Conservation (phyloP, 164 flowering plant genomes). For the Brasenia schreberi region DNA sequence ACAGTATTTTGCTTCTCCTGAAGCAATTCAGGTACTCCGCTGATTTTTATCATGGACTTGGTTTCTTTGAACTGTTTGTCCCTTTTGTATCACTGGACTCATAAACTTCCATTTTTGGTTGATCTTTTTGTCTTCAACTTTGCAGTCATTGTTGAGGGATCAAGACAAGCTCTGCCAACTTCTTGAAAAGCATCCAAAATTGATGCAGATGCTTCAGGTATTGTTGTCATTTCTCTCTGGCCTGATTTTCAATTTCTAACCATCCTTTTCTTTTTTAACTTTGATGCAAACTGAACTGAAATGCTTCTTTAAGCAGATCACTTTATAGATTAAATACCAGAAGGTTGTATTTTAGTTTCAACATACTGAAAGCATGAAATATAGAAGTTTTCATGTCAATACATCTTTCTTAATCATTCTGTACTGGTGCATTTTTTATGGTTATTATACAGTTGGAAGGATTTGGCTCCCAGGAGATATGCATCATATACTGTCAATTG, state of each 20-base stretch:
- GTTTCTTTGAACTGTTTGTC: background rate
- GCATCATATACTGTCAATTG: no score
- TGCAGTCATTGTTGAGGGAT: constrained; percentile 83
- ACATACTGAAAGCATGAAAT: no score
- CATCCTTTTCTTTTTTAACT: no score
- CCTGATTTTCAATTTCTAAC: background rate
- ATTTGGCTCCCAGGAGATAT: no score
- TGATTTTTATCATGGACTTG: background rate
- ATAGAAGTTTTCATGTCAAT: no score
- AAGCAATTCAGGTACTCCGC: constrained; percentile 76
- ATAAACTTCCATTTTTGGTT: background rate
- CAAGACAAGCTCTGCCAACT: constrained; percentile 90
- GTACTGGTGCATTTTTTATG: no score
- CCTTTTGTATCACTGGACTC: no score
- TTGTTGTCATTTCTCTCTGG: background rate
- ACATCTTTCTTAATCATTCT: no score
- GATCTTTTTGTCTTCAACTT: constrained; percentile 3
- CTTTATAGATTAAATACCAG: background rate
- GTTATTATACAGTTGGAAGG: no score
- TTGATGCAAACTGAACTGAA: no score
- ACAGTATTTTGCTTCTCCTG: constrained; percentile 71
- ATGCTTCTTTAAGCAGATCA: no score
- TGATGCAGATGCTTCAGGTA: constrained; percentile 99
- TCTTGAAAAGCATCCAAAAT: constrained; percentile 86
- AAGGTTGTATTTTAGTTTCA: no score